Conservation (phyloP, 1,284 basidiomycete species). For the Farysia itapuensis region DNA sequence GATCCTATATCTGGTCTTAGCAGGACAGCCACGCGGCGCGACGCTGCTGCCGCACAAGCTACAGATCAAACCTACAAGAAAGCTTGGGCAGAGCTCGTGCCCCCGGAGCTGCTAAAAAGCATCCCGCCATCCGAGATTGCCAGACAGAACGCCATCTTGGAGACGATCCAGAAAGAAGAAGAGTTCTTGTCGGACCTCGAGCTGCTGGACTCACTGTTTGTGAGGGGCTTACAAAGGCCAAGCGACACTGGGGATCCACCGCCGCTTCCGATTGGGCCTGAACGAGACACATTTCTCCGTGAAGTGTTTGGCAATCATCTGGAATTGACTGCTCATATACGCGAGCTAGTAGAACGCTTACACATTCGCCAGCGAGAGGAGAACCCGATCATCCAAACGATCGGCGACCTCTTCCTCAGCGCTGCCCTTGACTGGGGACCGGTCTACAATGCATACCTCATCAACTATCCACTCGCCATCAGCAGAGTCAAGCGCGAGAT, state of each 20-base stretch:
- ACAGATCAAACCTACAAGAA: conserved; percentile 47
- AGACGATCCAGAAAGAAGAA: conserved; percentile 85
- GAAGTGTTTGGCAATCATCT: conserved; percentile 85
- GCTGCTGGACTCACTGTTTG: conserved; percentile 67
- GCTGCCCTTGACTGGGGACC: conserved; percentile 84
- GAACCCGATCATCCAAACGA: conserved; percentile 75
- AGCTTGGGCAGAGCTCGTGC: conserved; percentile 77
- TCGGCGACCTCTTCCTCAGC: conserved; percentile 87
- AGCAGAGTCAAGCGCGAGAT: conserved; percentile 80
- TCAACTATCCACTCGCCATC: conserved; percentile 81
- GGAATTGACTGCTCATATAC: conserved; percentile 79
- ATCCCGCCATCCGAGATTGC: conserved; percentile 77
- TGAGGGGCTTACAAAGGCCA: conserved; percentile 35
- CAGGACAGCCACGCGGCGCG: conserved; percentile 1
- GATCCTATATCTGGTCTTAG: conserved; percentile 4
- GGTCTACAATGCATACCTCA: conserved; percentile 82
- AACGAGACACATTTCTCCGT: conserved; percentile 77
- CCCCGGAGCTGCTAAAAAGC: conserved; percentile 69
- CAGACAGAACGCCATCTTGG: conserved; percentile 86
- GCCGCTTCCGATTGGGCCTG: conserved; percentile 42
- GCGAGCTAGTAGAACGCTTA: conserved; percentile 78
- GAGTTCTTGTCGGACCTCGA: conserved; percentile 87
- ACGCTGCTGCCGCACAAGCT: conserved; percentile 5
- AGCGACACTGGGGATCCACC: conserved; percentile 45
- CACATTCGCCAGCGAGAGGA: conserved; percentile 86